Evolutionary conservation across 441 rosid genomes (phyloP).

Genomic region (Hura crepitans): DNA sequence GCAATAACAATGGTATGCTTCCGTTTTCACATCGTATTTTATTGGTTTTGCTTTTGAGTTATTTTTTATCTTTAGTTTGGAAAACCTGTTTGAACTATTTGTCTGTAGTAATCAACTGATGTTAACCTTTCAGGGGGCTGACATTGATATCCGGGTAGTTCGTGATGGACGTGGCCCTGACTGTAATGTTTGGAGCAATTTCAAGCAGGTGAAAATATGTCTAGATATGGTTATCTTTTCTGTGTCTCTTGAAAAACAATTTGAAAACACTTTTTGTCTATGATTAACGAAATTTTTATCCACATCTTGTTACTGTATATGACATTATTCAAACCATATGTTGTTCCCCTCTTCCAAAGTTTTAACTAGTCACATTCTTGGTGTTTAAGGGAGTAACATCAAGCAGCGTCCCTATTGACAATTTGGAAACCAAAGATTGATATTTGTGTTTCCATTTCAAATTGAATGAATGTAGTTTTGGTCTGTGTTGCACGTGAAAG

Average conservation of each 20-base stretch:
- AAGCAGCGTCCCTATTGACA: not conserved
- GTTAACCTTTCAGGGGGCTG: slow-evolving; percentile 70
- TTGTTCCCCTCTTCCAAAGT: not conserved
- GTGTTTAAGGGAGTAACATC: not conserved
- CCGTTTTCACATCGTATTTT: slow-evolving; percentile 1
- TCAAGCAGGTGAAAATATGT: slow-evolving; percentile 68
- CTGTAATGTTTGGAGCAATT: slow-evolving; percentile 96
- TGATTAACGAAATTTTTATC: not conserved
- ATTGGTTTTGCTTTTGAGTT: slow-evolving; percentile 6
- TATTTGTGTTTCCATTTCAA: not conserved
- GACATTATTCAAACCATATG: not conserved
- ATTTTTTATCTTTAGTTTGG: slow-evolving; percentile 1
- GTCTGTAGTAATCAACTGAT: slow-evolving; percentile 20
- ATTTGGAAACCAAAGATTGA: not conserved
- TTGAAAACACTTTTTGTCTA: not conserved
- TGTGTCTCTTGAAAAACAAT: not conserved
- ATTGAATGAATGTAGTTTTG: not conserved
- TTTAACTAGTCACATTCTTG: not conserved
- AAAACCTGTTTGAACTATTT: slow-evolving; percentile 17
- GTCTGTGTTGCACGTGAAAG: not conserved
- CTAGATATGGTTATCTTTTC: not conserved
- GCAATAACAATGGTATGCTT: slow-evolving; percentile 83
- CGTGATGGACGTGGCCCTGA: slow-evolving; percentile 97
- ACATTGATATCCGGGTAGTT: slow-evolving; percentile 89
- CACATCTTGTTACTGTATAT: not conserved